Percentiles rank a stretch among this genome's conserved stretches.
Conservation (phyloP, 2,329 filamentous ascomycete genomes). For the Aspergillus udagawae region DNA sequence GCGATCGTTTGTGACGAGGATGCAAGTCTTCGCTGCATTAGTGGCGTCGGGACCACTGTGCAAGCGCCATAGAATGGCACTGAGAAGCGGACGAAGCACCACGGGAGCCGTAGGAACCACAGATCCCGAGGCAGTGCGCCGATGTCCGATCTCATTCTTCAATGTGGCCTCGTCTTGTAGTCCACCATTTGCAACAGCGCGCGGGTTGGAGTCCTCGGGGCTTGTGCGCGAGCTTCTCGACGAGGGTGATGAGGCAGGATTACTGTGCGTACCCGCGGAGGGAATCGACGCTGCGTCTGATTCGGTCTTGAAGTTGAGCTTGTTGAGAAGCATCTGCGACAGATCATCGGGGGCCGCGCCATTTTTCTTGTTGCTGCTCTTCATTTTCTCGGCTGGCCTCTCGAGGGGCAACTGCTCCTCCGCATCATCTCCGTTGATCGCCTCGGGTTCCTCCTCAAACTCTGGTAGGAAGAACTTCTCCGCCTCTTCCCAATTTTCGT, state of each 20-base stretch:
- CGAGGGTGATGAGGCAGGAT: conserved; percentile 41
- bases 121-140: conserved; percentile 30
- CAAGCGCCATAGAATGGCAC: conserved; percentile 44
- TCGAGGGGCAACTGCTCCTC: conserved; percentile 15
- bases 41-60: conserved; percentile 33
- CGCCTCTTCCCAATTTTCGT: conserved; percentile 43
- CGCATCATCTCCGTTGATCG: conserved; percentile 11
- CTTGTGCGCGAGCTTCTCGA: conserved; percentile 45
- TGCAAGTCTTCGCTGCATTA: conserved; percentile 34
- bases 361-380: conserved; percentile 20
- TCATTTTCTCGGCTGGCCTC: conserved; percentile 18
- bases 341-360: conserved; percentile 33
- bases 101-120: conserved; percentile 37
- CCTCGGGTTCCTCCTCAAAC: conserved; percentile 39
- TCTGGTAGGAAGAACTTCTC: conserved; percentile 44
- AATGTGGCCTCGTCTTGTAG: conserved; percentile 18
- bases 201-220: conserved; percentile 36
- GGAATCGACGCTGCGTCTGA: conserved; percentile 36
- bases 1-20: conserved; percentile 44
- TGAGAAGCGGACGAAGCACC: conserved; percentile 41
- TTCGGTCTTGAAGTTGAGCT: conserved; percentile 45
- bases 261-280: conserved; percentile 41
- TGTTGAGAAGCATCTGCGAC: conserved; percentile 46
- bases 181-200: conserved; percentile 22
- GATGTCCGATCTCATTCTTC: conserved; percentile 24